Conservation (phyloP, 164 flowering plant genomes). For the Magnolia sinica region DNA sequence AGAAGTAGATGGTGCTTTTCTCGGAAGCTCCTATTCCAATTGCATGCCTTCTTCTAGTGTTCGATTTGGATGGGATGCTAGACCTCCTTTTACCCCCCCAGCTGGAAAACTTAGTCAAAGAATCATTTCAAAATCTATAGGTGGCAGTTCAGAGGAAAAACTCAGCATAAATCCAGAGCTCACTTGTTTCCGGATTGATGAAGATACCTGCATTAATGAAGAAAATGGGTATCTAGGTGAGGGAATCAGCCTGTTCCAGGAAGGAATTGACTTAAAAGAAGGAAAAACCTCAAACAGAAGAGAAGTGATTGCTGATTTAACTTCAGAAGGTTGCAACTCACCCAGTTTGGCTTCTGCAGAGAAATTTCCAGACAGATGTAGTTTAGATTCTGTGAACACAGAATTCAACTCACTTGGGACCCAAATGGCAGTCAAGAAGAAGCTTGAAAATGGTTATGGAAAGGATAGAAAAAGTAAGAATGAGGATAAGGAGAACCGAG, state of each 20-base stretch:
- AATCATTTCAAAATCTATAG: conserved; percentile 4
- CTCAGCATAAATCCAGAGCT: conserved; percentile 56
- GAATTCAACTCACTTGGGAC: conserved; percentile 30
- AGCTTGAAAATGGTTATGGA: conserved; percentile 21
- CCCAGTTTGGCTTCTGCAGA: conserved; percentile 32
- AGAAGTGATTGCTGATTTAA: conserved; percentile 44
- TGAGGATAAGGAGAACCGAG: conserved; percentile 43
- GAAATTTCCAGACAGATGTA: conserved; percentile 28
- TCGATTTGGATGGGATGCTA: conserved; percentile 28
- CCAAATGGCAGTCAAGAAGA: conserved; percentile 23
- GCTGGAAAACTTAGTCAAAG: conserved; percentile 48
- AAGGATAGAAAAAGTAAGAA: conserved; percentile 24
- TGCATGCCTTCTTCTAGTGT: conserved; percentile 29
- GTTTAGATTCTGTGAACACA: conserved; percentile 40
- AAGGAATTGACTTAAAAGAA: conserved; percentile 13
- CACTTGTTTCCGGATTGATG: conserved; percentile 60
- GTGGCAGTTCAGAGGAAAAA: conserved; percentile 40
- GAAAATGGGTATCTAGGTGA: conserved; percentile 21
- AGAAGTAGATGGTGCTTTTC: conserved; percentile 17
- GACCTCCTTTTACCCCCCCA: conserved; percentile 38
- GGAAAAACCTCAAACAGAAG: conserved; percentile 24
- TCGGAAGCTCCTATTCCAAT: conserved; percentile 38
- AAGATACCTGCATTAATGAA: conserved; percentile 38
- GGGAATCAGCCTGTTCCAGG: conserved; percentile 23
- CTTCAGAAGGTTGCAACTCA: conserved; percentile 24